A percentile compares a stretch with the other conserved stretches of the same genome.
Conservation (phyloP, 148 eudicot genomes). For the Rheum nobile region DNA sequence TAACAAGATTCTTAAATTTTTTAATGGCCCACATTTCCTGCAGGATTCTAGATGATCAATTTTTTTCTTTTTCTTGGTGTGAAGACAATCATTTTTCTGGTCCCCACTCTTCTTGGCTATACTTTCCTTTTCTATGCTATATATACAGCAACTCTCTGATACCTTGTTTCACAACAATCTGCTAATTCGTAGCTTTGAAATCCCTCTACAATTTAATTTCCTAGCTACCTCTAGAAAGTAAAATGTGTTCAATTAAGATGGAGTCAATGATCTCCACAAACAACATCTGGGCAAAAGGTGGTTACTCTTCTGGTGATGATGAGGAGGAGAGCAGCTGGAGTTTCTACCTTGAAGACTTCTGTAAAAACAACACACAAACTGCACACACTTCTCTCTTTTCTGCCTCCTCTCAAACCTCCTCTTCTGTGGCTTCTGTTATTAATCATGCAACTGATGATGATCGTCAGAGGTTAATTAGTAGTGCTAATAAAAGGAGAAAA, state of each 20-base stretch:
- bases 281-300: not conserved
- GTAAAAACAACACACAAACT: no score
- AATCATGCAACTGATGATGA: not conserved
- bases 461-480: not conserved
- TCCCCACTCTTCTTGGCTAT: no score
- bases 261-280: conserved; percentile 5
- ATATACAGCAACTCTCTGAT: no score
- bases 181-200: no score
- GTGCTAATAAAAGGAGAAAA: conserved; percentile 10
- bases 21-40: not conserved
- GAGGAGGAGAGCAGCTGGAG: not conserved
- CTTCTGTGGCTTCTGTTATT: not conserved
- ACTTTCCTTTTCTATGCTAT: no score
- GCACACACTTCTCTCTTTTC: not conserved
- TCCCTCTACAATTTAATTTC: no score
- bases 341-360: not conserved
- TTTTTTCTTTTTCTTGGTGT: no score
- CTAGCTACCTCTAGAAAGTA: not conserved
- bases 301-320: not conserved
- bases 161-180: no score
- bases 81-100: not conserved
- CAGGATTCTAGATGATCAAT: not conserved
- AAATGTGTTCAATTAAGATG: not conserved
- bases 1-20: not conserved
- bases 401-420: not conserved